These are phyloP conservation scores for Globisporangium mamillatum DNA, from an alignment of 352 stramenopile species.

Conservation along the genomic window DNA sequence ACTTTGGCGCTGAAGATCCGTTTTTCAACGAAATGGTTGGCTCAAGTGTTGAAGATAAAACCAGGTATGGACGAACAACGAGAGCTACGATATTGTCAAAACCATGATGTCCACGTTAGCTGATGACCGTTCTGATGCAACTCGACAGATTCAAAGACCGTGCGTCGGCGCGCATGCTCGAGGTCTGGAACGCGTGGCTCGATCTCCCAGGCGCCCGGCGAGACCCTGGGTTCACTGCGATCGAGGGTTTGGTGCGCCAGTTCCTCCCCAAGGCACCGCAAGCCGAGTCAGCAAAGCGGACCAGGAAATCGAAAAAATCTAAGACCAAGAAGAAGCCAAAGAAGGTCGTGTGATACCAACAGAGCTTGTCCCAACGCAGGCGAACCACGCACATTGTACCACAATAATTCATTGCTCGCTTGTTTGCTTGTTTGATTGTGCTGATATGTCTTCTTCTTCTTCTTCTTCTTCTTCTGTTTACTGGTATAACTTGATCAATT, in stretches of 20 bases:
- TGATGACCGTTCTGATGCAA: too few species aligned
- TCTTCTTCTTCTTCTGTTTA: conserved; percentile 37
- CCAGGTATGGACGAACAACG: conserved; percentile 27
- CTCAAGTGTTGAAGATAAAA: conserved; percentile 28
- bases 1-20: conserved; percentile 41
- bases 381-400: background rate
- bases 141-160: conserved; percentile 59
- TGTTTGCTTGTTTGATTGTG: background rate
- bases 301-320: conserved; percentile 6
- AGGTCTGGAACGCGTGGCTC: conserved; percentile 67
- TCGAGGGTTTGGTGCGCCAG: conserved; percentile 45
- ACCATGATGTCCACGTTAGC: background rate
- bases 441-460: background rate
- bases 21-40: conserved; percentile 57
- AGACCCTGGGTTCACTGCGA: conserved; percentile 50
- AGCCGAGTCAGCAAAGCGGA: background rate
- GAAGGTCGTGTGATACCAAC: background rate
- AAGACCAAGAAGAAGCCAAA: conserved; percentile 8
- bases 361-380: background rate
- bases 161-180: conserved; percentile 57
- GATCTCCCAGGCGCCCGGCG: conserved; percentile 38
- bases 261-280: conserved; percentile 30
- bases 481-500: conserved; percentile 98
- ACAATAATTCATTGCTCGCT: background rate
- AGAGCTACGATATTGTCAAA: background rate